These are phyloP conservation scores for Globisporangium barbulae DNA, from an alignment of 352 stramenopile genomes.

Conservation along the genomic window DNA sequence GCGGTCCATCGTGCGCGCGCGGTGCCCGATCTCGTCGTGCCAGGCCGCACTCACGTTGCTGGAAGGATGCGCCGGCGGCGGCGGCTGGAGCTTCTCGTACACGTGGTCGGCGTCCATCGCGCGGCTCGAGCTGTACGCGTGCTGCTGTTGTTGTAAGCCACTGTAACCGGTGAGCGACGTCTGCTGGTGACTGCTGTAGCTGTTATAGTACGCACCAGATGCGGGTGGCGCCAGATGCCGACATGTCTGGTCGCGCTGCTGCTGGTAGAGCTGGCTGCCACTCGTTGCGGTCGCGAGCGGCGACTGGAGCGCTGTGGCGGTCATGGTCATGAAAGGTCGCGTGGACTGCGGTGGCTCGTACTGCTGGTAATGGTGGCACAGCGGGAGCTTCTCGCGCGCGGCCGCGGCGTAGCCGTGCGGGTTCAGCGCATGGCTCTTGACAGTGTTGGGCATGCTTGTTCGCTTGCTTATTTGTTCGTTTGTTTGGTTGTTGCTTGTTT, in stretches of 20 bases:
- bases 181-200: not conserved
- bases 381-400: constrained; percentile 15
- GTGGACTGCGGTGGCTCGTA: constrained; percentile 10
- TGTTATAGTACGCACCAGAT: not conserved
- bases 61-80: not conserved
- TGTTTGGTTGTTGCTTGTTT: not conserved
- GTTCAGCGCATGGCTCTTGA: constrained; percentile 16
- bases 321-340: constrained; percentile 18
- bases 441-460: constrained; percentile 17
- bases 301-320: not conserved
- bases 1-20: constrained; percentile 3
- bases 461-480: not conserved
- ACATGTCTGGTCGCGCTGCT: constrained; percentile 1
- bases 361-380: not conserved
- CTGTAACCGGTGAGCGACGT: not conserved
- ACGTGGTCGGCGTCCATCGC: constrained; percentile 10
- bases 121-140: constrained; percentile 1
- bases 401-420: constrained; percentile 12
- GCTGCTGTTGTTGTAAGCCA: constrained; percentile 4
- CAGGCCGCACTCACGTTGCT: constrained; percentile 7
- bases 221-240: not conserved
- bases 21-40: constrained; percentile 12
- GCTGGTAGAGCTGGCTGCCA: not conserved
- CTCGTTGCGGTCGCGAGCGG: not conserved
- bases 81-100: constrained; percentile 12